Evolutionary conservation across 2,329 filamentous ascomycete species (phyloP), one percentile per base, ranked within the genome.

Genomic region (Pseudopyrenochaeta lycopersici): DNA sequence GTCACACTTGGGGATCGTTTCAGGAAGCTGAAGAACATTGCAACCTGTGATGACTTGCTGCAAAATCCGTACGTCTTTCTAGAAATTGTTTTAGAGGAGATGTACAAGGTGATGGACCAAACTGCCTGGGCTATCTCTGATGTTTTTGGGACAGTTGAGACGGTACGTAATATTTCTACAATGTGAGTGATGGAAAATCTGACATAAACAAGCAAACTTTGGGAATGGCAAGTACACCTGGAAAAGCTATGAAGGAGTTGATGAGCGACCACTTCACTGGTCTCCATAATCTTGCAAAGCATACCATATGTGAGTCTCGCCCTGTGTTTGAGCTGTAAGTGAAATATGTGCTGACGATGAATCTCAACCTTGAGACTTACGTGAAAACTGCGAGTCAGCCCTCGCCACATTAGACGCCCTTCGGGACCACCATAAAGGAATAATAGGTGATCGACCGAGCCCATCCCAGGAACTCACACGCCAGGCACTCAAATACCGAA

Each of bases 231-330:
- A 52, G 53, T 2, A 55, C 52, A 6, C 62, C 61, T 5, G 63
- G 60, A 0, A 62, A 62, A 41, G 56, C 53, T 2, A 56, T 52
- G 7, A 49, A 62, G 7, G 45, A 65, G 66, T 68, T 56, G 51
- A 53, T 42, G 4, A 57, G 43, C 15, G 52, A 62, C 23, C 58
- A 64, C 29, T 66, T 63, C 39, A 61, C 68, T 1, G 66, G 58
- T 1, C 56, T 78, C 1, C 75, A 78, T 58, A 76, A 73, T 38
- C 64, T 77, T n/a, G 70, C 75, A 7, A 77, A 77, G 51, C 71
- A 78, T 42, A 61, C 66, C 32, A 75, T 74, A 11, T 75, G 4
- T 42, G 10, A 35, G 35, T 33, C 5, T 6, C 29, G 29, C 29
- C 29, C 4, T 4, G 12, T 14, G n/a, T 4, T 12, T 9, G 9